Evolutionary conservation across 1,284 basidiomycete genomes (phyloP).

Genomic region (Papiliotrema laurentii): DNA sequence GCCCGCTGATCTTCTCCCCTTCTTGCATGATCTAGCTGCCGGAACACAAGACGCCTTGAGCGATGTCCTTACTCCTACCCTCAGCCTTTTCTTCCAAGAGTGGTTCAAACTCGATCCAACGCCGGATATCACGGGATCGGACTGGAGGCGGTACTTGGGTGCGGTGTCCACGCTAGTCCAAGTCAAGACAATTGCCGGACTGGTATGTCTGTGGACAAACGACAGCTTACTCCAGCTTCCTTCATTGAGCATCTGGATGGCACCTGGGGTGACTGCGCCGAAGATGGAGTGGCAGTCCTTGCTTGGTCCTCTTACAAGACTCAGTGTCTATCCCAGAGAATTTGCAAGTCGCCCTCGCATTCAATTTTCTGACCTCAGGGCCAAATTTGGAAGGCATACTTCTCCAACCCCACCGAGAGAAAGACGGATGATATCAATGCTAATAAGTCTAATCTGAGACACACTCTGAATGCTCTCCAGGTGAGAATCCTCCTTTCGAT

Average conservation of each 20-base stretch:
- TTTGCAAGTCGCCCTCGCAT: slow-evolving; percentile 59
- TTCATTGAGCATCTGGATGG: slow-evolving; percentile 44
- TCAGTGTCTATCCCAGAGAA: slow-evolving; percentile 78
- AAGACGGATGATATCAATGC: slow-evolving; percentile 72
- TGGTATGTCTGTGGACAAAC: slow-evolving; percentile 47
- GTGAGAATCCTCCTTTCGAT: slow-evolving; percentile 43
- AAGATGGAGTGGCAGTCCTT: slow-evolving; percentile 59
- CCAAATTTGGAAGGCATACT: slow-evolving; percentile 69
- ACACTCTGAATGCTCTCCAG: slow-evolving; percentile 75
- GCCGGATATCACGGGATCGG: slow-evolving; percentile 46
- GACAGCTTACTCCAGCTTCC: slow-evolving; percentile 36
- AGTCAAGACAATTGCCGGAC: slow-evolving; percentile 74
- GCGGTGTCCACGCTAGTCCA: slow-evolving; percentile 76
- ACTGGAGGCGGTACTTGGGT: slow-evolving; percentile 80
- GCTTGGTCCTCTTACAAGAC: slow-evolving; percentile 72
- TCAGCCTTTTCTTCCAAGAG: slow-evolving; percentile 47
- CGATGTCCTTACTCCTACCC: slow-evolving; percentile 50
- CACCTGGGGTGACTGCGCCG: slow-evolving; percentile 37
- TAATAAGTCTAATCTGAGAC: slow-evolving; percentile 73
- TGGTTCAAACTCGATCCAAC: slow-evolving; percentile 43
- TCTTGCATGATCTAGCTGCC: slow-evolving; percentile 51
- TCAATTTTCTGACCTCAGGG: slow-evolving; percentile 56
- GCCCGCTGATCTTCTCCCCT: slow-evolving; percentile 44
- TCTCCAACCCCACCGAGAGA: slow-evolving; percentile 75
- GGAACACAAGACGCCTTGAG: slow-evolving; percentile 48